Evolutionary conservation across 1,284 basidiomycete species (phyloP).

Genomic region (Melampsora americana): DNA sequence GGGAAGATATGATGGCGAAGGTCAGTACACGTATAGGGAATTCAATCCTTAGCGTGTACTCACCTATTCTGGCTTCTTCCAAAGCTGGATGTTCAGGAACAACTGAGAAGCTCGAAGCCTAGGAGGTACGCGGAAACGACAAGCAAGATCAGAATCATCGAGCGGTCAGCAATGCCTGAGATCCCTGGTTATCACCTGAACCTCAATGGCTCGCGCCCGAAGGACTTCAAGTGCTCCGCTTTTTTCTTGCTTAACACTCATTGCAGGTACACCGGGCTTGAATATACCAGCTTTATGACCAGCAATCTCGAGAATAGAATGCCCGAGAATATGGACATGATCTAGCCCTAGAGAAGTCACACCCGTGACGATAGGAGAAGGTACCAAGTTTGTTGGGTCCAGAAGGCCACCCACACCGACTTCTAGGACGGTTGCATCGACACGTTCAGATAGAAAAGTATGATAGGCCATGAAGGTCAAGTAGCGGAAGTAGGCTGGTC

Average conservation of each 20-base stretch:
- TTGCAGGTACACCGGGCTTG: constrained; percentile 58
- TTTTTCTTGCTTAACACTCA: constrained; percentile 26
- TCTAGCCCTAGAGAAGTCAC: constrained; percentile 88
- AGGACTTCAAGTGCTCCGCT: constrained; percentile 25
- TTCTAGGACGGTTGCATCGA: constrained; percentile 85
- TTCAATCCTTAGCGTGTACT: background rate
- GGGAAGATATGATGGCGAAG: background rate
- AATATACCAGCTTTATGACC: constrained; percentile 96
- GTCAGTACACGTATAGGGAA: background rate
- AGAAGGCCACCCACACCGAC: constrained; percentile 93
- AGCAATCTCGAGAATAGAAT: constrained; percentile 84
- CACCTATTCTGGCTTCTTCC: constrained; percentile 14
- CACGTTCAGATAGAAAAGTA: constrained; percentile 64
- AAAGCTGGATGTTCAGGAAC: constrained; percentile 22
- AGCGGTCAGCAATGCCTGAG: background rate
- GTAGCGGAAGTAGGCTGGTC: constrained; percentile 92
- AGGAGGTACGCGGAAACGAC: background rate
- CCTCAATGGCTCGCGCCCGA: constrained; percentile 24
- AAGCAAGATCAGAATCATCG: background rate
- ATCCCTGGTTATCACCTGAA: constrained; percentile 12
- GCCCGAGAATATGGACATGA: constrained; percentile 82
- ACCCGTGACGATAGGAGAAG: constrained; percentile 80
- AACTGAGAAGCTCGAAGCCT: constrained; percentile 33
- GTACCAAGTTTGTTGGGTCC: constrained; percentile 95
- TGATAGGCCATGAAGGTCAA: constrained; percentile 90